Conservation (phyloP, 805 yeast genomes). For the Candida bentonensis region DNA sequence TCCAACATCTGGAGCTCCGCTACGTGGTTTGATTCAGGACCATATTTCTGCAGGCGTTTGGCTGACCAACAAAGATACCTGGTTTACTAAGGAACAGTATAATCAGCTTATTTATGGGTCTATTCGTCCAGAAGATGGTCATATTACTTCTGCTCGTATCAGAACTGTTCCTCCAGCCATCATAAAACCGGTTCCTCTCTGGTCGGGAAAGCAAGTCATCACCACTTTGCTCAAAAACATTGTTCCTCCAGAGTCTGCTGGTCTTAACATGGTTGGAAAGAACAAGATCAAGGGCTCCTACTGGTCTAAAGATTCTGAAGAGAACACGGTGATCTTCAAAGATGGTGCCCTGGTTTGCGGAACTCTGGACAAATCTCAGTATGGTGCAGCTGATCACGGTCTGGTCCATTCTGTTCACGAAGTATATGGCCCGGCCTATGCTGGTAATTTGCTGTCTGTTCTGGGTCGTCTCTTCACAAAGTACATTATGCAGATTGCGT, state of each 20-base stretch:
- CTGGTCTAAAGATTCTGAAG: constrained; percentile 79
- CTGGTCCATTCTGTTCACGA: constrained; percentile 92
- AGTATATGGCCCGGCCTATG: constrained; percentile 80
- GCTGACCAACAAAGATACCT: constrained; percentile 86
- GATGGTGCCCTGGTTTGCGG: constrained; percentile 86
- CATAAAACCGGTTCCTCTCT: constrained; percentile 71
- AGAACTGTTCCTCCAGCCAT: constrained; percentile 83
- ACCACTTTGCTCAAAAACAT: constrained; percentile 83
- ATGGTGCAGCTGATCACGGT: constrained; percentile 97
- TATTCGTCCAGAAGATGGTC: constrained; percentile 95
- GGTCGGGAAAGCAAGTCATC: constrained; percentile 98
- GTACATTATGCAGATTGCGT: constrained; percentile 81
- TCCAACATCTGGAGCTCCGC: constrained; percentile 96
- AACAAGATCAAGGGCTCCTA: constrained; percentile 89
- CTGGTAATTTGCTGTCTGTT: constrained; percentile 84
- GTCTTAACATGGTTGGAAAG: constrained; percentile 67
- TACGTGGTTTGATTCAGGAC: constrained; percentile 97
- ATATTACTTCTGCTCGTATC: constrained; percentile 44
- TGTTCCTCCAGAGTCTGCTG: constrained; percentile 79
- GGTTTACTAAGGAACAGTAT: constrained; percentile 80
- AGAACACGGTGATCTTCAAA: constrained; percentile 72
- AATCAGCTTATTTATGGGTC: constrained; percentile 91
- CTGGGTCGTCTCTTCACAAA: constrained; percentile 90
- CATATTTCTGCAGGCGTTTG: constrained; percentile 98
- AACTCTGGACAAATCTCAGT: constrained; percentile 92